These are phyloP conservation scores for Psidium friedrichsthalianum DNA, from an alignment of 345 rosid genomes.

Conservation along the genomic window DNA sequence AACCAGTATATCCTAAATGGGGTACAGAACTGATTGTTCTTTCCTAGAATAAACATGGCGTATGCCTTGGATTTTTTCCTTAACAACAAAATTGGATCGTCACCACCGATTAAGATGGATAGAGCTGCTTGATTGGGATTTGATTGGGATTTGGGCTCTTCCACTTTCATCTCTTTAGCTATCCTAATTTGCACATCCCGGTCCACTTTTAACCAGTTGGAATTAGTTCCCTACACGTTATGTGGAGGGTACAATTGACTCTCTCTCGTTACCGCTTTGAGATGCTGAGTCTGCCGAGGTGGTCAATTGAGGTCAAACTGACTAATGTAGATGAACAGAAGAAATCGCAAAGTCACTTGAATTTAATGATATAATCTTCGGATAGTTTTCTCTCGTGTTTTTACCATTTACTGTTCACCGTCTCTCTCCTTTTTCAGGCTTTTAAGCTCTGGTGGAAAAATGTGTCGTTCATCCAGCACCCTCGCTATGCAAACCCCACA, in stretches of 20 bases:
- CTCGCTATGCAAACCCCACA: conserved; percentile 45
- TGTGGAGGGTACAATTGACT: neutral
- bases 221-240: neutral
- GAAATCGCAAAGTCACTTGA: neutral
- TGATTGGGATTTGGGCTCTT: neutral
- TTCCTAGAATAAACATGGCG: neutral
- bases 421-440: conserved; percentile 35
- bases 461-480: conserved; percentile 67
- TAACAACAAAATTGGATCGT: neutral
- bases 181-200: neutral
- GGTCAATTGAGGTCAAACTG: neutral
- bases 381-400: neutral
- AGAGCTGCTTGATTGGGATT: neutral
- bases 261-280: neutral
- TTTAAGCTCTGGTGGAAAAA: conserved; percentile 83
- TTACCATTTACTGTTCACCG: neutral
- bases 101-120: neutral
- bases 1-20: neutral
- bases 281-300: neutral
- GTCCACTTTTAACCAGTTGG: neutral
- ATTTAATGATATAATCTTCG: neutral
- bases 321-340: neutral
- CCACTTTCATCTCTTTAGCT: neutral
- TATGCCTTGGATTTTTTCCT: neutral
- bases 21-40: neutral